Base-by-base conservation (phyloP, 768 basidiomycete species). In the Pilatotrama ljubarskyi region DNA sequence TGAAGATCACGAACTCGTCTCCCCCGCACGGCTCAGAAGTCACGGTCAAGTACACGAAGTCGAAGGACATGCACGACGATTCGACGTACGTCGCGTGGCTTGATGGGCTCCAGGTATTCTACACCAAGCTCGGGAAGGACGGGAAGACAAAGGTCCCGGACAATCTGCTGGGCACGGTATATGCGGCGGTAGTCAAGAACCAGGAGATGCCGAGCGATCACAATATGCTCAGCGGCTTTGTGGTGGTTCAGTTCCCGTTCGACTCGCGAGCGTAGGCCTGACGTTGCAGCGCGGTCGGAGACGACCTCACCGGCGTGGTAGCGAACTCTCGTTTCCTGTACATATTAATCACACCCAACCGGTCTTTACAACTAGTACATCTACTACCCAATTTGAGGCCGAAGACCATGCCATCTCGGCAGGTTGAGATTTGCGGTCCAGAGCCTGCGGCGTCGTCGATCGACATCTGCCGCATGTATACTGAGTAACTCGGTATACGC, bases 151-250 rank as follows among this genome's bases (percentile, higher is more conserved):
- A 66, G 29, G 70, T 85, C 20, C 85, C 85, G 0, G 57, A 64
- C 9, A 75, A 74, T 2, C 56, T 84, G 14, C 64, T 62, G 55
- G 86, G 86, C 3, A 76, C 78, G 5, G 80, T 82, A 10, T 88
- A 82, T 70, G 78, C 80, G 8, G 58, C 37, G 26, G 68, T 84
- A 55, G 73, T 85, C 44, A 79, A 75, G 52, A 76, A 65, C 63
- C 73, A 72, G 64, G 59, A 60, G 44, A 15, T 69, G 15, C 73
- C 78, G 44, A 49, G 32, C 13, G 51, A 62, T 56, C 75, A 76
- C 29, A 81, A 73, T 58, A 82, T 79, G 25, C 70, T 88, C 37
- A 86, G 85, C 37, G 87, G 87, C 2, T 84, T 83, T 9, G 74
- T 78, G 17, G 75, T 86, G 11, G 24, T 57, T 0, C 51, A 61